Percentiles rank a stretch among this genome's conserved stretches.
Conservation (phyloP, 192 early-diverging fungal genomes). For the Obelidium mucronatum region DNA sequence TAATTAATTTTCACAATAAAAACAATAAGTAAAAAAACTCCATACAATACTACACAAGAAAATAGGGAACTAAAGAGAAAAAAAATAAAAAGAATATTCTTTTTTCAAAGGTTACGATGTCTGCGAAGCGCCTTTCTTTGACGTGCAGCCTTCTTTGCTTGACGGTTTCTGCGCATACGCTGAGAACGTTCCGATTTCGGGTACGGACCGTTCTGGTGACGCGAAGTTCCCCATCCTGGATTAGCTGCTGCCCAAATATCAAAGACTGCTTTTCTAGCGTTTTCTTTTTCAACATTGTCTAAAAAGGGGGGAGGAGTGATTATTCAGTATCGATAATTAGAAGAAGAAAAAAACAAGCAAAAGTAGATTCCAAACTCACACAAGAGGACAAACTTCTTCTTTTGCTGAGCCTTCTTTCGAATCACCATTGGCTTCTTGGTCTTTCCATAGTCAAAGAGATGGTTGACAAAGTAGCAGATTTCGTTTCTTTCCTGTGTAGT, state of each 20-base stretch:
- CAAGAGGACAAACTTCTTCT: too few relatives aligned
- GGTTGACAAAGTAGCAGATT: constrained; percentile 8
- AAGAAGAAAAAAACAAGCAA: not conserved
- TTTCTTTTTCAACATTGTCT: not conserved
- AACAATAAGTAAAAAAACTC: too few relatives aligned
- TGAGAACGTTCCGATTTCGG: not conserved
- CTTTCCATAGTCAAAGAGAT: constrained; percentile 9
- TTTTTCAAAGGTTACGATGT: too few relatives aligned
- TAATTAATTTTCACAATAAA: too few relatives aligned
- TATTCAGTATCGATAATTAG: not conserved
- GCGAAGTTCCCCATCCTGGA: constrained; percentile 8
- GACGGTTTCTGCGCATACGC: constrained; percentile 3
- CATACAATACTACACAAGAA: too few relatives aligned
- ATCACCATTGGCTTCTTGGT: not conserved
- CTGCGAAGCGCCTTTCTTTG: constrained; percentile 19
- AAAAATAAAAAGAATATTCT: too few relatives aligned
- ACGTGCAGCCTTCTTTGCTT: constrained; percentile 16
- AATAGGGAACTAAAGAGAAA: too few relatives aligned
- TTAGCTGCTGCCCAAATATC: constrained; percentile 3
- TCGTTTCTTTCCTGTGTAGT: constrained; percentile 12
- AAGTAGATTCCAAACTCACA: too few relatives aligned
- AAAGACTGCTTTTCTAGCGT: not conserved
- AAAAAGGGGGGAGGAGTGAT: not conserved
- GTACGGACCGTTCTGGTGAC: constrained; percentile 19
- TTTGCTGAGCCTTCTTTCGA: not conserved